Evolutionary conservation across 2,329 filamentous ascomycete species (phyloP).

Genomic region (Tolypocladium album): DNA sequence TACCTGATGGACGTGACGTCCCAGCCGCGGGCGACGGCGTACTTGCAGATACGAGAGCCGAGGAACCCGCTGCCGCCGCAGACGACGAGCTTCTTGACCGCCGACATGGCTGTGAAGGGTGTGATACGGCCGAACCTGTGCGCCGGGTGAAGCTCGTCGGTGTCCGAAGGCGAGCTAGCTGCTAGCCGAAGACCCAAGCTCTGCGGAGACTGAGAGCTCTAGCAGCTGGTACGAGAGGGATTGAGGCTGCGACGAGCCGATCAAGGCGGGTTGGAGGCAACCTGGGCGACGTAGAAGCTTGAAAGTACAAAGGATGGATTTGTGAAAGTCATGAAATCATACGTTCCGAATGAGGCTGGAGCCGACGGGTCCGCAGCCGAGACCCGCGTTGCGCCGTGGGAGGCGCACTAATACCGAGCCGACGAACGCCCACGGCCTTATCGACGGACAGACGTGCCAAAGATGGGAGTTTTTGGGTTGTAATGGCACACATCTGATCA

Average conservation of each 20-base stretch:
- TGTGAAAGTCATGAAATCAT: slow-evolving; percentile 13
- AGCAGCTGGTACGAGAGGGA: neutral
- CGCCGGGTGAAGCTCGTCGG: neutral
- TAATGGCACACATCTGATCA: neutral
- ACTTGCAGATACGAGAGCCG: slow-evolving; percentile 81
- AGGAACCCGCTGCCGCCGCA: slow-evolving; percentile 92
- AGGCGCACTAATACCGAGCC: neutral
- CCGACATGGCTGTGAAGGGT: slow-evolving; percentile 31
- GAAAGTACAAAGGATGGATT: neutral
- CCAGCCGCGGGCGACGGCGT: slow-evolving; percentile 78
- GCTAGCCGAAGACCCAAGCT: neutral
- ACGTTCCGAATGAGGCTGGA: slow-evolving; percentile 4
- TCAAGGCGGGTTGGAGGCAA: neutral
- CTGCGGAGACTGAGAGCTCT: neutral
- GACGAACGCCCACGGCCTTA: neutral
- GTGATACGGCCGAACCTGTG: neutral
- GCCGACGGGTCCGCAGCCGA: neutral
- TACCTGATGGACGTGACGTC: slow-evolving; percentile 88
- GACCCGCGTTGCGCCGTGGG: neutral
- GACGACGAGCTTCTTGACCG: slow-evolving; percentile 72
- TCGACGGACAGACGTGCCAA: neutral
- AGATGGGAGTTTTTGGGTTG: too few relatives aligned
- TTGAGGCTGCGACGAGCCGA: neutral
- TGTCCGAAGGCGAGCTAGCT: neutral
- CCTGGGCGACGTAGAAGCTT: neutral